These are phyloP conservation scores for Penicillium sp. DNA, from an alignment of 2,329 filamentous ascomycete species.

Conservation along the genomic window DNA sequence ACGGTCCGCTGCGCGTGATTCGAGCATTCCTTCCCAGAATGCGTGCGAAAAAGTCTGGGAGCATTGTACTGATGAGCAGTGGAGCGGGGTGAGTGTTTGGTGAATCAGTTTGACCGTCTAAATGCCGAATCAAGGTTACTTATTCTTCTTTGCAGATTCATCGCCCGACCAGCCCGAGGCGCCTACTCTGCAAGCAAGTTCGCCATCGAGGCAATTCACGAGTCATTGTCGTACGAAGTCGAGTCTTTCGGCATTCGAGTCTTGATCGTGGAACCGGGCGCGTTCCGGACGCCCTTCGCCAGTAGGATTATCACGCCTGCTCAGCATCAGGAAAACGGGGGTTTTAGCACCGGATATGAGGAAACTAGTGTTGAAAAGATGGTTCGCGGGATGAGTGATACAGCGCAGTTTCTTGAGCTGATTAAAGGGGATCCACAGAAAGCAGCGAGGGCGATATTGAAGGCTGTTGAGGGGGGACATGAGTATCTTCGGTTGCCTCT, in stretches of 20 bases:
- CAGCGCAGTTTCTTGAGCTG: slow-evolving; percentile 7
- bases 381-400: slow-evolving; percentile 20
- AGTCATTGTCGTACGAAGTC: slow-evolving; percentile 42
- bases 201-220: slow-evolving; percentile 45
- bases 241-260: slow-evolving; percentile 40
- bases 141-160: slow-evolving; percentile 24
- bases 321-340: slow-evolving; percentile 21
- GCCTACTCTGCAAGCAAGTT: slow-evolving; percentile 46
- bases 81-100: slow-evolving; percentile 46
- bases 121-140: too few relatives aligned
- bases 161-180: slow-evolving; percentile 8
- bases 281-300: slow-evolving; percentile 47
- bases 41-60: slow-evolving; percentile 36
- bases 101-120: neutral
- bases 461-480: slow-evolving; percentile 38
- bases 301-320: slow-evolving; percentile 15
- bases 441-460: slow-evolving; percentile 41
- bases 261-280: slow-evolving; percentile 48
- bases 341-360: slow-evolving; percentile 35
- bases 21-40: slow-evolving; percentile 43
- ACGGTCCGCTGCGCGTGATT: slow-evolving; percentile 44
- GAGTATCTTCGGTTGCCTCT: slow-evolving; percentile 40
- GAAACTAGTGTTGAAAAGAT: slow-evolving; percentile 28
- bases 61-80: slow-evolving; percentile 52
- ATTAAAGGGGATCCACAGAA: slow-evolving; percentile 27